These are phyloP conservation scores for Tagetes erecta DNA, from an alignment of 129 eudicot genomes.

Conservation along the genomic window DNA sequence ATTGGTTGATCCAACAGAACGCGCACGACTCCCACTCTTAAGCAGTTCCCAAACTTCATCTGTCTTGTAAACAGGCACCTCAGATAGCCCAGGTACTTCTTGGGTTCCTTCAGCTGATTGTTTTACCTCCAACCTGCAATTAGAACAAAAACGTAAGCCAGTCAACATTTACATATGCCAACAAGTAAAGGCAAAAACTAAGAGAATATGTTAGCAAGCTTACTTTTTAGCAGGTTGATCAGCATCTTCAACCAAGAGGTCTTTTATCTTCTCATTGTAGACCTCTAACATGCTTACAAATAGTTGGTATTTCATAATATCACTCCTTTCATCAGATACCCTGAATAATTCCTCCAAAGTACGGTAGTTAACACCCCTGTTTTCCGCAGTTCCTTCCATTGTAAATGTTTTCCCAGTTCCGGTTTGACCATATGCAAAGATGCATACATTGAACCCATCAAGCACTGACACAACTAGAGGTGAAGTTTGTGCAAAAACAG, in stretches of 20 bases:
- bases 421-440: slow-evolving; percentile 98
- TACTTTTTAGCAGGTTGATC: slow-evolving; percentile 72
- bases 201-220: slow-evolving; percentile 24
- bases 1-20: slow-evolving; percentile 96
- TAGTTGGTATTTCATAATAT: slow-evolving; percentile 69
- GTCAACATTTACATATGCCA: neutral
- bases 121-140: slow-evolving; percentile 79
- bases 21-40: slow-evolving; percentile 64
- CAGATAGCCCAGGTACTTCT: slow-evolving; percentile 96
- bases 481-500: slow-evolving; percentile 69
- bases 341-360: slow-evolving; percentile 81
- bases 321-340: slow-evolving; percentile 62
- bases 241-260: slow-evolving; percentile 75
- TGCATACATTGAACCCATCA: slow-evolving; percentile 93
- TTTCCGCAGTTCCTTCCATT: slow-evolving; percentile 91
- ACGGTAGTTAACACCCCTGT: slow-evolving; percentile 93
- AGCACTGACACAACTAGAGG: slow-evolving; percentile 83
- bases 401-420: slow-evolving; percentile 98
- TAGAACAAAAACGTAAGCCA: neutral
- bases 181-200: neutral
- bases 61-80: slow-evolving; percentile 63
- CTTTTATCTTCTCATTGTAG: slow-evolving; percentile 91
- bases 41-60: slow-evolving; percentile 92
- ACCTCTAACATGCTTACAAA: slow-evolving; percentile 98
- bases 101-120: slow-evolving; percentile 97